Conservation (phyloP, 495 filamentous ascomycete genomes). For the Aspergillus sclerotiicarbonarius region DNA sequence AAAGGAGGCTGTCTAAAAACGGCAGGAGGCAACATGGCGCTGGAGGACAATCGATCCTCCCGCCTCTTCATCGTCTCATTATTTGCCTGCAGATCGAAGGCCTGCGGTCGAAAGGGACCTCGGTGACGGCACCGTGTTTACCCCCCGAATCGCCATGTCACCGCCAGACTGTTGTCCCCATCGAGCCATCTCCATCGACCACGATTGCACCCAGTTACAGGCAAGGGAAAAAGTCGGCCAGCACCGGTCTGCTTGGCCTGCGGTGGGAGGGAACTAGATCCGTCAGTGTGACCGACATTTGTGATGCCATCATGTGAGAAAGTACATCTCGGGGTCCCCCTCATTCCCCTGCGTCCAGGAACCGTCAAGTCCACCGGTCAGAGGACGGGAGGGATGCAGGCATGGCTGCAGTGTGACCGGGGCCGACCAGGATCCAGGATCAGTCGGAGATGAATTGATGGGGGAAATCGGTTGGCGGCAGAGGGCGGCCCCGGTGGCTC, state of each 20-base stretch:
- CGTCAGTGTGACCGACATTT: constrained; percentile 15
- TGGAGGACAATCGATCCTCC: neutral
- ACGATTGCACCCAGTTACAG: no score
- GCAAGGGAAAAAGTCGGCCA: neutral
- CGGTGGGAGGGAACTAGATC: neutral
- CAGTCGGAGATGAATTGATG: neutral
- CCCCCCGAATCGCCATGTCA: no score
- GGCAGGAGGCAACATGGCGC: constrained; percentile 2
- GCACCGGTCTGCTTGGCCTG: neutral
- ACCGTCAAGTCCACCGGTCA: constrained; percentile 1
- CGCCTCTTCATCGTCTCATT: neutral
- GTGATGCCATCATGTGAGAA: constrained; percentile 22
- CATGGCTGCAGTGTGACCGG: constrained; percentile 11
- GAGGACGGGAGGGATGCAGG: neutral
- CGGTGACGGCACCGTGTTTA: no score
- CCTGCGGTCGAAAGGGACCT: no score
- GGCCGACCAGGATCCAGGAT: neutral
- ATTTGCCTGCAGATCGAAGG: neutral
- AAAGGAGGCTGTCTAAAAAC: neutral
- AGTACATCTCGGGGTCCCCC: neutral
- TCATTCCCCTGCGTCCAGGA: constrained; percentile 7
- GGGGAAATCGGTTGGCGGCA: constrained; percentile 1
- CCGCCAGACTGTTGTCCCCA: neutral
- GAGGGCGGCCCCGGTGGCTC: neutral
- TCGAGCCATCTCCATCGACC: neutral